Conservation (phyloP, 2,329 filamentous ascomycete species). For the Epichloe sibirici region DNA sequence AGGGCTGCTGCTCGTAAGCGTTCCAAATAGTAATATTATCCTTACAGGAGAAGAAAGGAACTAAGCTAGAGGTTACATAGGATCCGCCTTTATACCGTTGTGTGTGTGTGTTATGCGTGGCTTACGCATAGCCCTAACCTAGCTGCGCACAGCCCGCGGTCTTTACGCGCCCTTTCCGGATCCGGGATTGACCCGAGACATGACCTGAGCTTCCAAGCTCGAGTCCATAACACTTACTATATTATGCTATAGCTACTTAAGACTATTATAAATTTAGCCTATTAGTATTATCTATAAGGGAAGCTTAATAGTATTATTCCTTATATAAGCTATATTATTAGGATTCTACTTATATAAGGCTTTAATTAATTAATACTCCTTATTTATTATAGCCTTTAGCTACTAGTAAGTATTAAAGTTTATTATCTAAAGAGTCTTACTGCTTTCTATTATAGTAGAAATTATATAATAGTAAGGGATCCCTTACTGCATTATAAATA, state of each 20-base stretch:
- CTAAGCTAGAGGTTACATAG: too few species aligned
- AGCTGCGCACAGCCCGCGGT: too few species aligned
- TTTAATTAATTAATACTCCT: neutral
- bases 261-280: neutral
- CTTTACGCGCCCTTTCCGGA: too few species aligned
- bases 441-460: neutral
- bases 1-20: too few species aligned
- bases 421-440: neutral
- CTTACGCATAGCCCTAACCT: too few species aligned
- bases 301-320: neutral
- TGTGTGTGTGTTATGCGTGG: too few species aligned
- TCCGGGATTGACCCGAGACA: too few species aligned
- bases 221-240: too few species aligned
- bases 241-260: neutral
- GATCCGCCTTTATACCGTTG: too few species aligned
- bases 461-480: neutral
- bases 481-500: neutral
- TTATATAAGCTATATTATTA: neutral
- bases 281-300: neutral
- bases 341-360: neutral
- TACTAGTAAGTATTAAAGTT: neutral
- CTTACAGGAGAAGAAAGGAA: too few species aligned
- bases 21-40: too few species aligned
- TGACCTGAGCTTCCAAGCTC: too few species aligned
- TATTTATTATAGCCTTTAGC: neutral